A percentile compares a stretch with the other conserved stretches of the same genome.
phyloP scores from a whole-genome alignment of 495 filamentous ascomycete species.

The Penicillium flavigenum region DNA sequence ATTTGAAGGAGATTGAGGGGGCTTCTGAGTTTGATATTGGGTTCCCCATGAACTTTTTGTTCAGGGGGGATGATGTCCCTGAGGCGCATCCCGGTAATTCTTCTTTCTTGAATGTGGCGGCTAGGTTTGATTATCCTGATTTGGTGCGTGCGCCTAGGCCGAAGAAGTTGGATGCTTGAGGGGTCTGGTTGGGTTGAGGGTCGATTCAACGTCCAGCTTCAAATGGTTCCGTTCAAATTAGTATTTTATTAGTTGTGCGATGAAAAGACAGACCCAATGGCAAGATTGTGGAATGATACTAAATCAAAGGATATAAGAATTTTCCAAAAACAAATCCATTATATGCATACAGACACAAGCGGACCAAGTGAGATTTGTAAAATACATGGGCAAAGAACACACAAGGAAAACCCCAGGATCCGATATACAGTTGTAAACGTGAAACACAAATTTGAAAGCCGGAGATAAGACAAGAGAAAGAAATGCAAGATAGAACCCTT shows the following conservation, averaged over 20 bases:
- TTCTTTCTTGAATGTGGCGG: slow-evolving; percentile 18
- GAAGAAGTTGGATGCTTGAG: slow-evolving; percentile 24
- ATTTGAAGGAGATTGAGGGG: slow-evolving; percentile 64
- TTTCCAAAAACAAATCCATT: slow-evolving; percentile 32
- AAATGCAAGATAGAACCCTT: slow-evolving; percentile 15
- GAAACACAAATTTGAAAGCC: slow-evolving; percentile 6
- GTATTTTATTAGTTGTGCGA: background rate
- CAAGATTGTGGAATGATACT: background rate
- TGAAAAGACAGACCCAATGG: background rate
- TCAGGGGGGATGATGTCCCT: slow-evolving; percentile 12
- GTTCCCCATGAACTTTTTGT: slow-evolving; percentile 57
- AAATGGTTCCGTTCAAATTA: background rate
- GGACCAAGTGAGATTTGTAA: slow-evolving; percentile 33
- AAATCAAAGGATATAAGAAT: slow-evolving; percentile 1
- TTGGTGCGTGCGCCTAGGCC: slow-evolving; percentile 16
- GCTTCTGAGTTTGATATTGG: slow-evolving; percentile 62
- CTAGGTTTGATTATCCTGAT: slow-evolving; percentile 29
- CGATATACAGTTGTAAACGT: slow-evolving; percentile 27
- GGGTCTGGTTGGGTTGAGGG: background rate
- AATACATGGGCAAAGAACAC: slow-evolving; percentile 32
- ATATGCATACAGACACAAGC: slow-evolving; percentile 41
- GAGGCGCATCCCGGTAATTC: slow-evolving; percentile 24
- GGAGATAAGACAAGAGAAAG: slow-evolving; percentile 8
- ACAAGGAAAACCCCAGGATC: slow-evolving; percentile 20
- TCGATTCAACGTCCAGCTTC: background rate